phyloP scores from a whole-genome alignment of 352 stramenopile genomes.

The Globisporangium splendens region DNA sequence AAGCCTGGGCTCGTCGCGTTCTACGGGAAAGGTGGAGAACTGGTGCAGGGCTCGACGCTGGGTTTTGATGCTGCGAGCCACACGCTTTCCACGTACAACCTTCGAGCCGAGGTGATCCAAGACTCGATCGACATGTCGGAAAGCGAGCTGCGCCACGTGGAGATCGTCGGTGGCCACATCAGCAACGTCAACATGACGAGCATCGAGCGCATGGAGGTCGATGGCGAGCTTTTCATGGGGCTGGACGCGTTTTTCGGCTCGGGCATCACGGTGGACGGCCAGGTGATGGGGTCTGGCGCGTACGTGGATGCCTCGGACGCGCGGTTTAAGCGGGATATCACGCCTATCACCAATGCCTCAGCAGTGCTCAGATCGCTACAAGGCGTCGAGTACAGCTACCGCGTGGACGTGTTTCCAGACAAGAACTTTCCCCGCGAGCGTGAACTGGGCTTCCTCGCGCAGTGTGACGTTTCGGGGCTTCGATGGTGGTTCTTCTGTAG shows the following conservation, averaged over 20 bases:
- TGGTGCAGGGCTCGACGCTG: slow-evolving; percentile 52
- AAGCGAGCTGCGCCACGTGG: slow-evolving; percentile 59
- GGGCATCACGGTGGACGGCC: slow-evolving; percentile 80
- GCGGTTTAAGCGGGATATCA: slow-evolving; percentile 83
- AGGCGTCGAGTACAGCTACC: slow-evolving; percentile 71
- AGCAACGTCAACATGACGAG: slow-evolving; percentile 76
- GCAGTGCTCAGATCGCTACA: slow-evolving; percentile 44
- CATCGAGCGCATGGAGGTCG: slow-evolving; percentile 66
- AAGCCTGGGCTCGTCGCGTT: slow-evolving; percentile 50
- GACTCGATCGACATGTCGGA: slow-evolving; percentile 79
- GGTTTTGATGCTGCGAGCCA: slow-evolving; percentile 51
- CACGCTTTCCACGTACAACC: slow-evolving; percentile 36
- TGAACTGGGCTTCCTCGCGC: slow-evolving; percentile 86
- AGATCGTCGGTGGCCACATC: slow-evolving; percentile 74
- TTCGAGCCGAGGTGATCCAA: slow-evolving; percentile 45
- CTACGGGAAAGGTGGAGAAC: slow-evolving; percentile 68
- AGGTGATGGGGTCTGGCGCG: slow-evolving; percentile 87
- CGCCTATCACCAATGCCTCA: slow-evolving; percentile 38
- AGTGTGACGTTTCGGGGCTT: too few relatives aligned
- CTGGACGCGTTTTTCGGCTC: slow-evolving; percentile 81
- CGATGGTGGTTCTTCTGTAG: too few relatives aligned
- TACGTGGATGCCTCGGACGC: slow-evolving; percentile 90
- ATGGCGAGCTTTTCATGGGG: slow-evolving; percentile 80
- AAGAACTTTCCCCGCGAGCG: slow-evolving; percentile 35
- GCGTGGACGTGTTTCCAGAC: slow-evolving; percentile 30